A percentile compares a stretch with the other conserved stretches of the same genome.
These are phyloP conservation scores for Colletotrichum spinosum DNA, from an alignment of 2,329 filamentous ascomycete genomes.

Conservation along the genomic window DNA sequence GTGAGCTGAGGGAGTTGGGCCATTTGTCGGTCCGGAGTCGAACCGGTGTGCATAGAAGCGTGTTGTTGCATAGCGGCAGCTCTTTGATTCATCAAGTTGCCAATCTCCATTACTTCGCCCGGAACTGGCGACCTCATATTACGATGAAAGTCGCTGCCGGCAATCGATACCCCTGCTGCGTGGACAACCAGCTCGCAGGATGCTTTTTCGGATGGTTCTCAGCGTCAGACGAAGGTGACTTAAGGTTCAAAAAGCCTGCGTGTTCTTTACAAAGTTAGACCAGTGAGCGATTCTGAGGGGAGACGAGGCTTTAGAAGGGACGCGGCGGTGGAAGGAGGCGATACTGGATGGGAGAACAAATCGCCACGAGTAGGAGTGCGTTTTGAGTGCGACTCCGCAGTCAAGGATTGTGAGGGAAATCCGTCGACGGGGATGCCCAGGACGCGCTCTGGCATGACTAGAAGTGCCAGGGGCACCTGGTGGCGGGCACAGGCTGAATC, in stretches of 20 bases:
- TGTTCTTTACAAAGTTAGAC: constrained; percentile 29
- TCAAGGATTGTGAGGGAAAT: constrained; percentile 20
- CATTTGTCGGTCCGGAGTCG: constrained; percentile 42
- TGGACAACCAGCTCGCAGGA: constrained; percentile 31
- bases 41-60: constrained; percentile 39
- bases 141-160: constrained; percentile 34
- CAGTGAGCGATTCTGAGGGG: constrained; percentile 13
- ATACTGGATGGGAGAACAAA: constrained; percentile 9
- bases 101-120: constrained; percentile 64
- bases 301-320: constrained; percentile 13
- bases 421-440: constrained; percentile 26
- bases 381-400: constrained; percentile 25
- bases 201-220: constrained; percentile 26
- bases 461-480: constrained; percentile 33
- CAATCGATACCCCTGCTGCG: constrained; percentile 31
- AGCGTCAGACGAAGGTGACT: constrained; percentile 36
- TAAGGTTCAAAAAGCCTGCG: constrained; percentile 29
- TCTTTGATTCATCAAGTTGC: constrained; percentile 65
- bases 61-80: constrained; percentile 48
- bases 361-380: constrained; percentile 32
- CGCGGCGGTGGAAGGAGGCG: neutral
- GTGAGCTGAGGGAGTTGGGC: constrained; percentile 43
- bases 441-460: constrained; percentile 30
- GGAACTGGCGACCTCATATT: constrained; percentile 58
- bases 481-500: constrained; percentile 32